These are phyloP conservation scores for Dipteronia dyeriana DNA, from an alignment of 345 rosid species.

Conservation along the genomic window DNA sequence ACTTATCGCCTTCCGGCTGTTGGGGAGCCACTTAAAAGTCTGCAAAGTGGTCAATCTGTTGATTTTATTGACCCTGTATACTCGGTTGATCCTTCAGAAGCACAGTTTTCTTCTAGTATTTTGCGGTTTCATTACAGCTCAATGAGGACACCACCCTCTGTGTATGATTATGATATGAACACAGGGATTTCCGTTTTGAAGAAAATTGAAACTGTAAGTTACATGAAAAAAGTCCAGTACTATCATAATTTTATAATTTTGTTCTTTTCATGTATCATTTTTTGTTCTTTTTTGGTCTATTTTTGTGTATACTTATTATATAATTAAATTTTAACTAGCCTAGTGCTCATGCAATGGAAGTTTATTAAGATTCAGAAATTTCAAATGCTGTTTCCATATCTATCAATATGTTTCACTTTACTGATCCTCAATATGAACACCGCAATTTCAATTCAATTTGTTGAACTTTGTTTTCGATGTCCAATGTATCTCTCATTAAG, in stretches of 20 bases:
- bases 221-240: background rate
- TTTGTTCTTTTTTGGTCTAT: background rate
- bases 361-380: no score
- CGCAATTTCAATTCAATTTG: background rate
- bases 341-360: background rate
- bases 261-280: background rate
- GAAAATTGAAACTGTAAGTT: slow-evolving; percentile 81
- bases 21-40: slow-evolving; percentile 66
- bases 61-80: slow-evolving; percentile 79
- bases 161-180: slow-evolving; percentile 83
- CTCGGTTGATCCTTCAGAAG: slow-evolving; percentile 50
- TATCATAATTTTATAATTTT: background rate
- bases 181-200: slow-evolving; percentile 67
- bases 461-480: background rate
- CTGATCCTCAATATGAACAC: background rate
- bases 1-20: slow-evolving; percentile 65
- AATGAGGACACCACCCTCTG: slow-evolving; percentile 76
- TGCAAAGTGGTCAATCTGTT: slow-evolving; percentile 58
- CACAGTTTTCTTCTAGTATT: slow-evolving; percentile 63
- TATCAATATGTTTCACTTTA: background rate
- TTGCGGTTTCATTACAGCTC: slow-evolving; percentile 84
- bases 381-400: no score
- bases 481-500: background rate
- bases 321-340: background rate
- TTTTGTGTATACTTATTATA: background rate